Evolutionary conservation across 1,284 basidiomycete species (phyloP), one percentile per base, ranked within the genome.

Genomic region (Austropuccinia psidii): DNA sequence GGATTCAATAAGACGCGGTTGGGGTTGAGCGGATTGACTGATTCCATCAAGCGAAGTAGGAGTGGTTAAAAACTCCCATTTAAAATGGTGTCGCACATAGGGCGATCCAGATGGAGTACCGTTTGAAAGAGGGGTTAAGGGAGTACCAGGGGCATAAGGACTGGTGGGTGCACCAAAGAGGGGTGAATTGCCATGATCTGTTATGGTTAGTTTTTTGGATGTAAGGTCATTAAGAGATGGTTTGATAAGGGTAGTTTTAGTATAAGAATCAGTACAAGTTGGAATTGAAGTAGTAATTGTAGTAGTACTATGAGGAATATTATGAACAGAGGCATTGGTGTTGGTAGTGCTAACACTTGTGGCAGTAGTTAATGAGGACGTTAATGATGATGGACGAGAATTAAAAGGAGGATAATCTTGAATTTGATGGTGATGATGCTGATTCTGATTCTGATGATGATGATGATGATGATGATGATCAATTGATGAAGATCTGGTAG

Each of bases 61-160:
- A 27, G 67, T 29, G 31, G 57, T n/a, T n/a, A 47, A 33, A 37
- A 45, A 69, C 54, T 69, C 67, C 52, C 67, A 69, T 45, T 69
- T 69, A 33, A 69, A 69, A 41, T 69, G 67, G 35, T 58, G 67
- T 15, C 67, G 67, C 43, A 58, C 54, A 41, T 69, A 69, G 11
- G 67, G 67, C 11, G 67, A 69, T 0, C 39, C 52, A 33, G 52
- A n/a, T 7, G 52, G 45, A 24, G 49, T 52, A 21, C 49, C 52
- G 35, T 24, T 17, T 5, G 49, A 54, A 33, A 55, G 29, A 41
- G 49, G 49, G 15, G 65, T 52, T 31, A 50, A 55, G 35, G 65
- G 65, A n/a, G 65, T 67, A 35, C 49, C 24, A 31, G 65, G 37
- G 24, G 13, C 65, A 24, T 41, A 67, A 27, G 65, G 65, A 31